Conservation (phyloP, 768 basidiomycete species). For the Punctularia strigosozonata region DNA sequence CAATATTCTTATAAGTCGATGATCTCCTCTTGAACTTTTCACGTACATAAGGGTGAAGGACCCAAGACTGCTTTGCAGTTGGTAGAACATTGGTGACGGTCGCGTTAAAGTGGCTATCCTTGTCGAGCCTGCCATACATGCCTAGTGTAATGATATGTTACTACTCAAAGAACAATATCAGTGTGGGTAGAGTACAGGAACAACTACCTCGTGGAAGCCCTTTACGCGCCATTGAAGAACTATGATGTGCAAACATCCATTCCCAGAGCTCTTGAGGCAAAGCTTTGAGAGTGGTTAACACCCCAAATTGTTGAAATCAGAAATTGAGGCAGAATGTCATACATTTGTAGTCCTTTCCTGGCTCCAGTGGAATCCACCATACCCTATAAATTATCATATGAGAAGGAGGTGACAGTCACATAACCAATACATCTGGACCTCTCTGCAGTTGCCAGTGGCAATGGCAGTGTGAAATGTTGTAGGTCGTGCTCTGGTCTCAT, state of each 20-base stretch:
- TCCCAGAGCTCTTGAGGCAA: conserved; percentile 35
- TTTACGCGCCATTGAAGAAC: conserved; percentile 38
- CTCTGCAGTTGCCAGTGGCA: conserved; percentile 39
- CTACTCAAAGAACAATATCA: background rate
- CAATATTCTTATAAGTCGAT: conserved; percentile 1
- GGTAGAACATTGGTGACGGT: conserved; percentile 73
- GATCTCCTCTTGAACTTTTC: background rate
- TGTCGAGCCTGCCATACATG: conserved; percentile 50
- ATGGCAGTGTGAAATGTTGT: conserved; percentile 56
- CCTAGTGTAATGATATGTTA: conserved; percentile 19
- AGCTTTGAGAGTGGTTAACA: no score
- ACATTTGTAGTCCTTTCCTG: conserved; percentile 61
- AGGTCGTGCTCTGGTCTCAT: conserved; percentile 29
- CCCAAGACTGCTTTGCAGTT: conserved; percentile 63
- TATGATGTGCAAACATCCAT: conserved; percentile 51
- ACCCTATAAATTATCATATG: conserved; percentile 28
- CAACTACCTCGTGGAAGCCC: conserved; percentile 40
- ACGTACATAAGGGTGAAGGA: conserved; percentile 56
- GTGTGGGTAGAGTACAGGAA: background rate
- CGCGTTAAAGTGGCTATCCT: conserved; percentile 48
- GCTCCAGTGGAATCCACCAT: conserved; percentile 40
- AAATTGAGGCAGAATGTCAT: background rate
- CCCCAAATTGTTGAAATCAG: background rate
- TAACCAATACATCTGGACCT: conserved; percentile 27
- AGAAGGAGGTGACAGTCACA: conserved; percentile 1